Evolutionary conservation across 805 yeast species (phyloP).

Genomic region (Kuraishia ogatae): DNA sequence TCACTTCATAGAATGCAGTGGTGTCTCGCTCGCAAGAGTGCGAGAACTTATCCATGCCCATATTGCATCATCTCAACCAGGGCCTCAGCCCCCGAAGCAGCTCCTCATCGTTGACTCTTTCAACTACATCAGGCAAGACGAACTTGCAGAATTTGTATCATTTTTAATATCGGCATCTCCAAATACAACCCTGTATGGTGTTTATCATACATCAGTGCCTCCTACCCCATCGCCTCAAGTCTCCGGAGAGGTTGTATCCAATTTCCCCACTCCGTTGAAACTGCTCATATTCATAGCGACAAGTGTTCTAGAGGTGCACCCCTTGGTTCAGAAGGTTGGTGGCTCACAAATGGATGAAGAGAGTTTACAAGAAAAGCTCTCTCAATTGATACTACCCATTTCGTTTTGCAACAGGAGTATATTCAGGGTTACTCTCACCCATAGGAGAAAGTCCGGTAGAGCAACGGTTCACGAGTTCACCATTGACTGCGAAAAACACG

Average conservation of each 20-base stretch:
- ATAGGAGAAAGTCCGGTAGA: conserved; percentile 81
- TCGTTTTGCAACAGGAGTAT: conserved; percentile 34
- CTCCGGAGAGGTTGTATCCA: conserved; percentile 12
- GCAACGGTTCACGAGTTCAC: conserved; percentile 47
- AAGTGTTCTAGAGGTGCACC: conserved; percentile 54
- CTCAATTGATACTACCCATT: conserved; percentile 38
- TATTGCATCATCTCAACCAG: conserved; percentile 3
- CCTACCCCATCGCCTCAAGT: conserved; percentile 2
- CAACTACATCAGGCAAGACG: conserved; percentile 40
- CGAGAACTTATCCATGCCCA: conserved; percentile 2
- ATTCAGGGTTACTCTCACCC: conserved; percentile 46
- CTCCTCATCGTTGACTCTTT: conserved; percentile 60
- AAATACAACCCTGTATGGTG: conserved; percentile 22
- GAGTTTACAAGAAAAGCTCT: conserved; percentile 29
- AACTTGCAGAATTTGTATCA: conserved; percentile 42
- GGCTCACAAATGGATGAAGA: conserved; percentile 32
- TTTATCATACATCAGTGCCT: conserved; percentile 25
- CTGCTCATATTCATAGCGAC: conserved; percentile 68
- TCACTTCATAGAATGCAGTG: conserved; percentile 37
- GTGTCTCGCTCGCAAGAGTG: conserved; percentile 6
- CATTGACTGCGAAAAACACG: conserved; percentile 41
- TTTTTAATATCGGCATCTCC: conserved; percentile 28
- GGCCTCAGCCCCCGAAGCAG: conserved; percentile 18
- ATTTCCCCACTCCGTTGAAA: conserved; percentile 46
- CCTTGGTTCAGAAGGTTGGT: conserved; percentile 18